phyloP scores from a whole-genome alignment of 257 asterid species.

The Ilex asprella region DNA sequence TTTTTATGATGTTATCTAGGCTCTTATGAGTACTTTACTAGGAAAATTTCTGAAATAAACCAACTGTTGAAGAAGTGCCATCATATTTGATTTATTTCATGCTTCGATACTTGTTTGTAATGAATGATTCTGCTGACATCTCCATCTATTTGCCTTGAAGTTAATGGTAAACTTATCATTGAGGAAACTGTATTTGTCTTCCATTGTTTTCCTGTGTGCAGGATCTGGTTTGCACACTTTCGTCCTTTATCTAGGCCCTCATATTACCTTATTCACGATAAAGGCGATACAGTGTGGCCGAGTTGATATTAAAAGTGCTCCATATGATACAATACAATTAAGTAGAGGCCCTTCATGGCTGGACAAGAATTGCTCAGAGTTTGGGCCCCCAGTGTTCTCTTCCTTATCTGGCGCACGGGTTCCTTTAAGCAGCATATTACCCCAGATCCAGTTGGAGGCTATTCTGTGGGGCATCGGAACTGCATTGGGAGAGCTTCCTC shows the following conservation, averaged over 20 bases:
- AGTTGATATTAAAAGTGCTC: conserved; percentile 3
- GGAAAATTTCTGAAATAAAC: too few relatives aligned
- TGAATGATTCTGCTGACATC: too few relatives aligned
- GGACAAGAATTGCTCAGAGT: not conserved
- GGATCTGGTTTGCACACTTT: conserved; percentile 4
- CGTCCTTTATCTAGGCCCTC: conserved; percentile 1
- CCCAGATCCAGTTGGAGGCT: not conserved
- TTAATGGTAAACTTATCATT: too few relatives aligned
- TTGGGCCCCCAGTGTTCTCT: not conserved
- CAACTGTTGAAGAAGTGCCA: too few relatives aligned
- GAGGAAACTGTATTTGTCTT: not conserved
- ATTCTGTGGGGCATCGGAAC: not conserved
- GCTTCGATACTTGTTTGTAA: too few relatives aligned
- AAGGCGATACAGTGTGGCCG: conserved; percentile 3
- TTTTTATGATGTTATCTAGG: too few relatives aligned
- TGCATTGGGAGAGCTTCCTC: conserved; percentile 3
- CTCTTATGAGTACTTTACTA: too few relatives aligned
- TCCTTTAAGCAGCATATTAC: not conserved
- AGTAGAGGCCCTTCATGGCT: not conserved
- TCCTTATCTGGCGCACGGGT: not conserved
- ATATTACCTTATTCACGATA: conserved; percentile 1
- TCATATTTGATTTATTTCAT: too few relatives aligned
- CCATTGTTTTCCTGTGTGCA: not conserved
- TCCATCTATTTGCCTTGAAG: too few relatives aligned
- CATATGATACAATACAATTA: conserved; percentile 2